phyloP scores from a whole-genome alignment of 225 moss, liverwort and hornwort species.

The Physcomitrium patens region DNA sequence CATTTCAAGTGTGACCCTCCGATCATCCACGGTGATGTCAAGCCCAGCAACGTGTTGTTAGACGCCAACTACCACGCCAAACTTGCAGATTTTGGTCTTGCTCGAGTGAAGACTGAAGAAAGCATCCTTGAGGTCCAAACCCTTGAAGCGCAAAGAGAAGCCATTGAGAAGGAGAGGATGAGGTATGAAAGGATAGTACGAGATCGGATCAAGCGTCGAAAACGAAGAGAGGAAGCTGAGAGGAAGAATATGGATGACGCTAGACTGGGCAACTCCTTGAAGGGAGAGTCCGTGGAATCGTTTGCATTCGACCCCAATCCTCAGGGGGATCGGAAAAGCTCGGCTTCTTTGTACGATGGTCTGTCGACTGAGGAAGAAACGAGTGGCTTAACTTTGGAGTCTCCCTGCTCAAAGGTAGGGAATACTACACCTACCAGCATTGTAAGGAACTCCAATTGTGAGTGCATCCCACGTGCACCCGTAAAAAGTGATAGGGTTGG shows the following conservation, averaged over 20 bases:
- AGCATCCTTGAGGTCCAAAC: slow-evolving; percentile 58
- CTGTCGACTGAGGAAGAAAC: slow-evolving; percentile 58
- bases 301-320: slow-evolving; percentile 53
- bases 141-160: slow-evolving; percentile 70
- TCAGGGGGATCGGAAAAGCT: slow-evolving; percentile 56
- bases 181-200: slow-evolving; percentile 75
- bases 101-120: slow-evolving; percentile 78
- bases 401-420: slow-evolving; percentile 48
- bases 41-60: slow-evolving; percentile 90
- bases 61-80: slow-evolving; percentile 78
- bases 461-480: neutral
- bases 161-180: slow-evolving; percentile 84
- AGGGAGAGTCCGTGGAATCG: slow-evolving; percentile 54
- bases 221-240: slow-evolving; percentile 82
- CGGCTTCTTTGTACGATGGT: slow-evolving; percentile 49
- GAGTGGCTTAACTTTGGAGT: slow-evolving; percentile 48
- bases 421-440: slow-evolving; percentile 46
- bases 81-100: slow-evolving; percentile 94
- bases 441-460: neutral
- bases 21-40: slow-evolving; percentile 94
- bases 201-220: slow-evolving; percentile 71
- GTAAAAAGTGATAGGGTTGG: neutral
- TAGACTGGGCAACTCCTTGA: slow-evolving; percentile 28
- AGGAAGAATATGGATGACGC: slow-evolving; percentile 44
- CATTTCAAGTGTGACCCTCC: slow-evolving; percentile 92